phyloP scores from a whole-genome alignment of 345 rosid species.

The rapeseed (Brassica napus) region Da-Ae NC_063449.1:46208001-46208500 shows the following conservation, averaged over 20 bases:
- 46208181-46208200: slow-evolving; percentile 82
- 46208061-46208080: slow-evolving; percentile 63
- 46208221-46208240: slow-evolving; percentile 79
- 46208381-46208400: background rate
- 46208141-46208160: background rate
- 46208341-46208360: slow-evolving; percentile 82
- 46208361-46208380: slow-evolving; percentile 49
- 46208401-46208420: background rate
- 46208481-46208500: slow-evolving; percentile 94
- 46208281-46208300: slow-evolving; percentile 96
- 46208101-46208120: slow-evolving; percentile 4
- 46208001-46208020: slow-evolving; percentile 68
- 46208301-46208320: slow-evolving; percentile 90
- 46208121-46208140: background rate
- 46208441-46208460: background rate
- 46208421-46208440: background rate
- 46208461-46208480: slow-evolving; percentile 79
- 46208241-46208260: slow-evolving; percentile 72
- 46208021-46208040: slow-evolving; percentile 63
- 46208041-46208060: slow-evolving; percentile 80
- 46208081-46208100: slow-evolving; percentile 76
- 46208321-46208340: slow-evolving; percentile 73
- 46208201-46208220: slow-evolving; percentile 60
- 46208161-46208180: slow-evolving; percentile 20
- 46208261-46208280: slow-evolving; percentile 99